phyloP scores from a whole-genome alignment of 441 rosid genomes.

The Aquilaria agallochum region DNA sequence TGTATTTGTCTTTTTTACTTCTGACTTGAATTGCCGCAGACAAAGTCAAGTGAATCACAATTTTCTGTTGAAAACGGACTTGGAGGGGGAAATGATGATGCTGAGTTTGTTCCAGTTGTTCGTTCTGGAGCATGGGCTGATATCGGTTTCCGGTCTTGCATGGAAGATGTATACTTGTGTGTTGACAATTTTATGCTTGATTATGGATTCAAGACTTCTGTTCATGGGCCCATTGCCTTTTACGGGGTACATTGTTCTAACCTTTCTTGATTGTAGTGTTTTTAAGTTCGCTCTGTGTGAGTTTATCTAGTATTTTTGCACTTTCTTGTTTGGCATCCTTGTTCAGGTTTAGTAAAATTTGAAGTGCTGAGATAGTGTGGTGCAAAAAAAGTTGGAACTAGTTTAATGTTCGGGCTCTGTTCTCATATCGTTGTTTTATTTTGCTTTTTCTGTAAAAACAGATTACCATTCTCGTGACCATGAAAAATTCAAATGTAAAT shows the following conservation, averaged over 20 bases:
- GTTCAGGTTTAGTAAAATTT: too few relatives aligned
- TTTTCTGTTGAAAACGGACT: slow-evolving; percentile 36
- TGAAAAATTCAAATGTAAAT: too few relatives aligned
- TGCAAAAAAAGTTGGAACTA: too few relatives aligned
- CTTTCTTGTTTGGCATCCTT: too few relatives aligned
- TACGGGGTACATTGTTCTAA: slow-evolving; percentile 60
- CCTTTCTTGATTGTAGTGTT: not conserved
- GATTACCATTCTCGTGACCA: too few relatives aligned
- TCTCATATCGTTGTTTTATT: too few relatives aligned
- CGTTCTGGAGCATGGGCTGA: slow-evolving; percentile 92
- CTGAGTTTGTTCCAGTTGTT: slow-evolving; percentile 49
- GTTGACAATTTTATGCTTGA: slow-evolving; percentile 52
- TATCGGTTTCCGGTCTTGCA: slow-evolving; percentile 55
- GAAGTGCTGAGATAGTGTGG: too few relatives aligned
- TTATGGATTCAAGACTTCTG: slow-evolving; percentile 35
- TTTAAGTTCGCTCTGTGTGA: too few relatives aligned
- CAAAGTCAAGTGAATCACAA: slow-evolving; percentile 45
- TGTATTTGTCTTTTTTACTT: slow-evolving; percentile 5
- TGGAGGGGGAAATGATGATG: slow-evolving; percentile 28
- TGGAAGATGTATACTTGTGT: slow-evolving; percentile 81
- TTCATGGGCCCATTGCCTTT: slow-evolving; percentile 65
- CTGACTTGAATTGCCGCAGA: slow-evolving; percentile 40
- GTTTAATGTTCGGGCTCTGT: too few relatives aligned
- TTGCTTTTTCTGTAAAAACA: too few relatives aligned
- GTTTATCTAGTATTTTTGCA: too few relatives aligned